Conservation (phyloP, 139 green algal species). For the Coelastrella sp. region DNA sequence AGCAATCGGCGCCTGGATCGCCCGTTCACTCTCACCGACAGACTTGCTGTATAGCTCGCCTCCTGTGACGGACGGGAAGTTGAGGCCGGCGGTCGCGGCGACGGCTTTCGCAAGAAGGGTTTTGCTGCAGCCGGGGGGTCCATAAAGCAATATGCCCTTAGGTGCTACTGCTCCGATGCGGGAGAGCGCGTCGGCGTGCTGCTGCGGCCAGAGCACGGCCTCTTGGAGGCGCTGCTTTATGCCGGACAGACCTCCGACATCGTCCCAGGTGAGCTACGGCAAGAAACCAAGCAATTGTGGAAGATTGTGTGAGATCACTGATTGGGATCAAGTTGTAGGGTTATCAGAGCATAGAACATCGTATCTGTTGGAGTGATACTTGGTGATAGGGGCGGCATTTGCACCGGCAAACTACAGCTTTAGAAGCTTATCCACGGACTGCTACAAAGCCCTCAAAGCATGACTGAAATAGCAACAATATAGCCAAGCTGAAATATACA, state of each 20-base stretch:
- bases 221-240: constrained; percentile 83
- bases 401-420: too few species aligned
- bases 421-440: too few species aligned
- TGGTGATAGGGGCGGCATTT: too few species aligned
- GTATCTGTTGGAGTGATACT: too few species aligned
- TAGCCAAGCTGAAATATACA: too few species aligned
- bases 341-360: too few species aligned
- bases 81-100: constrained; percentile 72
- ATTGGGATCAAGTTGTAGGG: too few species aligned
- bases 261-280: constrained; percentile 63
- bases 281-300: not conserved
- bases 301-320: too few species aligned
- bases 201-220: constrained; percentile 73
- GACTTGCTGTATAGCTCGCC: constrained; percentile 83
- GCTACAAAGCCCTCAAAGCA: too few species aligned
- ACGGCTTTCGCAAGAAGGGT: constrained; percentile 86
- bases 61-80: constrained; percentile 78
- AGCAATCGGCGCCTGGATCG: constrained; percentile 77
- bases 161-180: constrained; percentile 60
- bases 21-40: constrained; percentile 87
- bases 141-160: constrained; percentile 81
- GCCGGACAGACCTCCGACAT: constrained; percentile 78
- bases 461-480: too few species aligned
- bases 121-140: constrained; percentile 87
- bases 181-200: constrained; percentile 50